Base-by-base conservation (phyloP, 2,329 filamentous ascomycete genomes). In the Pestalotiopsis sp. region DNA sequence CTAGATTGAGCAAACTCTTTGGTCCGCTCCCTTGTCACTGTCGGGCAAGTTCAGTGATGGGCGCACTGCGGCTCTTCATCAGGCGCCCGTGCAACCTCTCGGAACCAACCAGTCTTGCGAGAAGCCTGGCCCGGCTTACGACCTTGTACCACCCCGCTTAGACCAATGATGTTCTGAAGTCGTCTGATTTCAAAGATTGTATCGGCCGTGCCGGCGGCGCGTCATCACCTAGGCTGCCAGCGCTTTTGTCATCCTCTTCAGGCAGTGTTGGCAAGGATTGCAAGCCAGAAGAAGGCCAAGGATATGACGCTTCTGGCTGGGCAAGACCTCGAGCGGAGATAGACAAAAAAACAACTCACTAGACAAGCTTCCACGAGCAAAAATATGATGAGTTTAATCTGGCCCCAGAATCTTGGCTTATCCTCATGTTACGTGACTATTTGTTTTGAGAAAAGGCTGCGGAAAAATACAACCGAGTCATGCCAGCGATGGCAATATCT, bases 1-100 rank as follows among this genome's bases (percentile, higher is more conserved):
- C 38, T 44, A 57, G 48, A 66, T 66, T 20, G 57, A 66, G 26
- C 64, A 66, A 20, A 22, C 35, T 35, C 14, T 55, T 55, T 22
- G 20, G 60, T 4, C 40, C 24, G 63, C 63, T 57, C 17, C 6
- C 63, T 55, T 57, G 63, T 11, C 40, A 17, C 48, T 38, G 35
- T 26, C 6, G 13, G 40, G 40, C 22, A 22, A 6, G 44, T 20
- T 22, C 20, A 30, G 39, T 52, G 9, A 13, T 63, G 9, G 38
- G 13, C n/a, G 58, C 35, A 40, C 5, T 20, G 9, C 30, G 26
- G 30, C 44, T 22, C 44, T 7, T 9, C 17, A 22, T n/a, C 14
- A 52, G 17, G 44, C 44, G 44, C 11, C 44, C 44, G n/a, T 52
- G 44, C 20, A 52, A 9, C 40, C 40, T 48, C n/a, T 20, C 17